Conservation (phyloP, 208 protist genomes). For the Leishmania aethiopica region DNA sequence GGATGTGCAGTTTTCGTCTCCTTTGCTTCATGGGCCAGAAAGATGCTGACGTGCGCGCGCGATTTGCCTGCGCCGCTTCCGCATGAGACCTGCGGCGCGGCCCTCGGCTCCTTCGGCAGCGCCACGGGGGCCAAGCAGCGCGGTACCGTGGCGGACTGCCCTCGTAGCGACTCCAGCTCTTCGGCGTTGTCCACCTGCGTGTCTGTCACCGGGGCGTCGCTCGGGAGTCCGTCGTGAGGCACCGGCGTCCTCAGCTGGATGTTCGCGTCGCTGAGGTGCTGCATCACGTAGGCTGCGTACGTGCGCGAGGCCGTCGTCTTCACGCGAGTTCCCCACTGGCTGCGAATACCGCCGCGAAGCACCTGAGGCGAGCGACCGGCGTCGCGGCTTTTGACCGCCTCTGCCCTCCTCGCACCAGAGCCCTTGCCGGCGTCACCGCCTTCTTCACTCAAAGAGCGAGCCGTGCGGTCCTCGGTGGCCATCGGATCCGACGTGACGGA, state of each 20-base stretch:
- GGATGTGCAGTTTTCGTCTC: neutral
- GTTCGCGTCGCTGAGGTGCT: slow-evolving; percentile 22
- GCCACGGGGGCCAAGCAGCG: slow-evolving; percentile 27
- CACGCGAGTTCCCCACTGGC: slow-evolving; percentile 34
- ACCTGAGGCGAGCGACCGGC: neutral
- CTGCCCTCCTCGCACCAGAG: neutral
- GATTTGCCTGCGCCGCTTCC: neutral
- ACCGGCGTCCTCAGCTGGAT: slow-evolving; percentile 16
- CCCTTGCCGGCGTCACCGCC: neutral
- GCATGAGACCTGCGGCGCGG: neutral
- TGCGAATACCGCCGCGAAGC: slow-evolving; percentile 51
- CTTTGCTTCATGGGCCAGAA: neutral
- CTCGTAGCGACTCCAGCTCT: slow-evolving; percentile 44
- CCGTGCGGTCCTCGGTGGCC: neutral
- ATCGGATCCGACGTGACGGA: slow-evolving; percentile 2
- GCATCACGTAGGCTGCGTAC: slow-evolving; percentile 40
- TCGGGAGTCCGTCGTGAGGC: slow-evolving; percentile 7
- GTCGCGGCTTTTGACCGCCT: neutral
- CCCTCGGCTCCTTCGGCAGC: slow-evolving; percentile 10
- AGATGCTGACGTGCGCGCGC: neutral
- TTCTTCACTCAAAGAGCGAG: neutral
- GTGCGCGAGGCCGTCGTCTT: slow-evolving; percentile 36
- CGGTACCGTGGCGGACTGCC: slow-evolving; percentile 41
- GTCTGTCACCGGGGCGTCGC: slow-evolving; percentile 10
- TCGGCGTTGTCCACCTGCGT: slow-evolving; percentile 37